These are phyloP conservation scores for Sanghuangporus baumii DNA, from an alignment of 1,284 basidiomycete species.

Conservation along the genomic window DNA sequence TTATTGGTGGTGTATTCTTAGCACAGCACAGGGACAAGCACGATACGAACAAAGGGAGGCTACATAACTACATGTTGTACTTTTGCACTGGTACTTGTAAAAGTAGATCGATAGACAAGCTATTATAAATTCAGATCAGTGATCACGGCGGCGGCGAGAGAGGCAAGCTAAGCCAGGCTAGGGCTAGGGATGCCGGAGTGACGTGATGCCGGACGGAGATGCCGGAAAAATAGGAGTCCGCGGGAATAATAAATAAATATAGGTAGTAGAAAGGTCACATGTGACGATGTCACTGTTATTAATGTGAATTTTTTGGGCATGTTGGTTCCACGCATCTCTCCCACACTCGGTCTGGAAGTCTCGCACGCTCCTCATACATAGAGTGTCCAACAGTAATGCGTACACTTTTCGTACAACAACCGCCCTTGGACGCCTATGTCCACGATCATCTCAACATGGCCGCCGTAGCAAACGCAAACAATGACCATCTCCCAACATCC, in stretches of 20 bases:
- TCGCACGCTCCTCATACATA: neutral
- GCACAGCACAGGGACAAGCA: no score
- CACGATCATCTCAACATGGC: slow-evolving; percentile 8
- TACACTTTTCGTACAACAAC: slow-evolving; percentile 13
- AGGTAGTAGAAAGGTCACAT: neutral
- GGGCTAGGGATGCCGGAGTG: neutral
- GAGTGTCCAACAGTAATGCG: slow-evolving; percentile 7
- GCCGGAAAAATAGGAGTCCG: neutral
- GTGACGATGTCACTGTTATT: neutral
- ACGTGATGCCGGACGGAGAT: neutral
- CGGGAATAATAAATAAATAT: neutral
- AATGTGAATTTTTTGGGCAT: neutral
- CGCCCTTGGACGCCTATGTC: slow-evolving; percentile 7
- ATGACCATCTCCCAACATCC: slow-evolving; percentile 30
- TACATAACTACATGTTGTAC: neutral
- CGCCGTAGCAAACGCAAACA: neutral
- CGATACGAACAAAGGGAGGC: neutral
- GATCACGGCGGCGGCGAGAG: no score
- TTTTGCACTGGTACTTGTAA: no score
- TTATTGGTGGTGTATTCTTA: neutral
- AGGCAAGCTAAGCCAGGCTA: neutral
- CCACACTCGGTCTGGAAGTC: neutral
- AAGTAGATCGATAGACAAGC: neutral
- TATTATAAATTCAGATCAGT: neutral
- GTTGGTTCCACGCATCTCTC: neutral